A percentile compares a stretch with the other conserved stretches of the same genome.
phyloP scores from a whole-genome alignment of 2,329 filamentous ascomycete genomes.

The Didymella keratinophila region DNA sequence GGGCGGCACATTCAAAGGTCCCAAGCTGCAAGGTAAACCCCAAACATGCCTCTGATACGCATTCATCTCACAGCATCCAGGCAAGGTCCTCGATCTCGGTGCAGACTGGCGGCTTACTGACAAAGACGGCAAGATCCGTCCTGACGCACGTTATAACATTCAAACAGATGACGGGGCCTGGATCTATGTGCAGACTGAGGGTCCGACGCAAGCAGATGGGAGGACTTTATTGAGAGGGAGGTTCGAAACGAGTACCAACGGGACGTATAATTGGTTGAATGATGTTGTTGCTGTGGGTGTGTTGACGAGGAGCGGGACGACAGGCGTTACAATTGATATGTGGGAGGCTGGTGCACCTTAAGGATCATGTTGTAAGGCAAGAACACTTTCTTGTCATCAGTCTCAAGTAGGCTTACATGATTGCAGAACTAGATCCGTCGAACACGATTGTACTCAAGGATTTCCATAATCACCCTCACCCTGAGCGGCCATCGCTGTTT shows the following conservation, averaged over 20 bases:
- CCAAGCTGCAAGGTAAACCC: slow-evolving; percentile 30
- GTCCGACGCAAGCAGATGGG: slow-evolving; percentile 38
- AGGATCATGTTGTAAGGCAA: neutral
- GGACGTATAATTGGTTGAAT: slow-evolving; percentile 50
- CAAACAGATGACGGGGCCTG: slow-evolving; percentile 47
- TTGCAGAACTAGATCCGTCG: neutral
- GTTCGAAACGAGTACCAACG: slow-evolving; percentile 47
- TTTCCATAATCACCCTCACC: neutral
- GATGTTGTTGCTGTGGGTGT: slow-evolving; percentile 45
- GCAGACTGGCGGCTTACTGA: slow-evolving; percentile 51
- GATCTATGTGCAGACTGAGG: slow-evolving; percentile 46
- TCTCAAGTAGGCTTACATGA: neutral
- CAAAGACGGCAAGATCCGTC: slow-evolving; percentile 34
- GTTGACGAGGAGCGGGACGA: slow-evolving; percentile 30
- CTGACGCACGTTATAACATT: slow-evolving; percentile 50
- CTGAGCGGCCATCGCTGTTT: neutral
- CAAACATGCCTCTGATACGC: neutral
- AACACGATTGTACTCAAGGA: neutral
- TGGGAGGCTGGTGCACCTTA: slow-evolving; percentile 31
- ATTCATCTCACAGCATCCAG: slow-evolving; percentile 15
- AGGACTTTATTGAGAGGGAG: slow-evolving; percentile 42
- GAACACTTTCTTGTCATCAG: too few species aligned
- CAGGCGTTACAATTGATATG: slow-evolving; percentile 37
- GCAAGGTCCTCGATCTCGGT: slow-evolving; percentile 46
- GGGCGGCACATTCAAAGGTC: slow-evolving; percentile 43